These are phyloP conservation scores for Bolboschoenus planiculmis DNA, from an alignment of 176 grass and related monocot species.

Conservation along the genomic window DNA sequence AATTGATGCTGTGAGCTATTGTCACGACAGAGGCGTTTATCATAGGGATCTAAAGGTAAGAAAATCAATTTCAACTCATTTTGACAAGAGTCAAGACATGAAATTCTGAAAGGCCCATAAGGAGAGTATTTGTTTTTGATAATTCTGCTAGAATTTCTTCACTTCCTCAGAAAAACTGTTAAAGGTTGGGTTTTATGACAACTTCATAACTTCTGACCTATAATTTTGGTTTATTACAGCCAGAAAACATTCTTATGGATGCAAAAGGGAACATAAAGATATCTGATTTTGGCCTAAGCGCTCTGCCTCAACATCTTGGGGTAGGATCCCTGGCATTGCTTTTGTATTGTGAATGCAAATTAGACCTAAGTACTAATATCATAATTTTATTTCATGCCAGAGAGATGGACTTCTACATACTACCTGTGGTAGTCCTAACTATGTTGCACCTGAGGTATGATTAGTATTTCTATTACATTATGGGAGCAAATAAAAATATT, in stretches of 20 bases:
- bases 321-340: constrained; percentile 26
- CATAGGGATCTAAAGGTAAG: constrained; percentile 89
- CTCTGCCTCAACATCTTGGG: constrained; percentile 65
- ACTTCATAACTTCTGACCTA: not conserved
- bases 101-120: not conserved
- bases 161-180: not conserved
- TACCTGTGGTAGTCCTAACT: constrained; percentile 91
- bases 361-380: constrained; percentile 15
- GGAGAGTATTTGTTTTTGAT: not conserved
- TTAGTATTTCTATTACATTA: not conserved
- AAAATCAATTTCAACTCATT: constrained; percentile 4
- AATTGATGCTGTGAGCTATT: constrained; percentile 85
- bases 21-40: constrained; percentile 86
- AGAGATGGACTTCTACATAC: constrained; percentile 93
- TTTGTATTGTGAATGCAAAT: not conserved
- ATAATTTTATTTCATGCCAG: constrained; percentile 31
- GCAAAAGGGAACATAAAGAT: constrained; percentile 95
- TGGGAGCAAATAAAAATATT: not conserved
- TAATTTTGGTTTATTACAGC: constrained; percentile 46
- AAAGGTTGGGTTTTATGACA: not conserved
- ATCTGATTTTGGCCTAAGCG: constrained; percentile 88
- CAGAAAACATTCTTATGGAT: constrained; percentile 90
- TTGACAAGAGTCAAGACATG: not conserved
- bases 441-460: constrained; percentile 83
- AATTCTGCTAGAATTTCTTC: not conserved